These are phyloP conservation scores for Kluyveromyces dobzhanskii DNA, from an alignment of 805 yeast genomes.

Conservation along the genomic window DNA sequence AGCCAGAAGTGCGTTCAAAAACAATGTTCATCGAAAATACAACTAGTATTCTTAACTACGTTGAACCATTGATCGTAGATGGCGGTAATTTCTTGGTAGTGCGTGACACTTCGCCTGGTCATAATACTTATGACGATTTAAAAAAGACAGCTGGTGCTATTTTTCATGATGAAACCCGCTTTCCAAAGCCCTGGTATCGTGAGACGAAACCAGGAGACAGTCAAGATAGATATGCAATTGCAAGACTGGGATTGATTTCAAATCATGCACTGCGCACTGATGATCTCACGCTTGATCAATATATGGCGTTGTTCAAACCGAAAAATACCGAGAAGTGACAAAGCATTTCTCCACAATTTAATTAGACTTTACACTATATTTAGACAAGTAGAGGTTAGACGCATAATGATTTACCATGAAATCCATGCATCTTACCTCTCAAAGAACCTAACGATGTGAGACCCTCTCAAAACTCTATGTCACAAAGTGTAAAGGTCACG, in stretches of 20 bases:
- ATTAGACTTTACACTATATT: too few species aligned
- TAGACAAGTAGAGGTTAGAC: too few species aligned
- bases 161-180: not conserved
- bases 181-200: slow-evolving; percentile 9
- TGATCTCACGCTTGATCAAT: slow-evolving; percentile 10
- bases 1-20: not conserved
- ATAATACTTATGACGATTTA: not conserved
- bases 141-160: slow-evolving; percentile 2
- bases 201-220: slow-evolving; percentile 10
- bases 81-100: slow-evolving; percentile 14
- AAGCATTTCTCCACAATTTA: too few species aligned
- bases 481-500: too few species aligned
- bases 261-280: slow-evolving; percentile 9
- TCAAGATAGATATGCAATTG: slow-evolving; percentile 16
- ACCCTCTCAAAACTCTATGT: too few species aligned
- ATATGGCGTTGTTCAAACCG: not conserved
- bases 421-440: too few species aligned
- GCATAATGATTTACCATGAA: too few species aligned
- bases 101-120: slow-evolving; percentile 6
- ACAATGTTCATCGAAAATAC: not conserved
- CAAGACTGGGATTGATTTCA: slow-evolving; percentile 6
- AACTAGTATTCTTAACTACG: slow-evolving; percentile 4
- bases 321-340: not conserved
- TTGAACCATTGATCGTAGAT: slow-evolving; percentile 10
- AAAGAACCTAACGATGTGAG: too few species aligned